A percentile compares a stretch with the other conserved stretches of the same genome.
These are phyloP conservation scores for Suhomyces emberorum DNA, from an alignment of 805 yeast species.

Conservation along the genomic window DNA sequence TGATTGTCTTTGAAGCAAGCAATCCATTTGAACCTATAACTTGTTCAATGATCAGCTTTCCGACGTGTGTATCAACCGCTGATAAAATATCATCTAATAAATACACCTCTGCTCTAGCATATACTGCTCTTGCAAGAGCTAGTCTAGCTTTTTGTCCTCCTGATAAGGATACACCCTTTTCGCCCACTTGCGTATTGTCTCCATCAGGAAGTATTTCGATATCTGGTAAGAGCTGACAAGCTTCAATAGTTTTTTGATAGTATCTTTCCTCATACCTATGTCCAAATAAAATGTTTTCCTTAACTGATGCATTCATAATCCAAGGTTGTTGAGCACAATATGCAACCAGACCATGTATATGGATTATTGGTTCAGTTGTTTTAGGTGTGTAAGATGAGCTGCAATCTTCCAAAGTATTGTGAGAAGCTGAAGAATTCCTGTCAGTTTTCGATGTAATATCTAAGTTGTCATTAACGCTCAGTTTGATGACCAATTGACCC, in stretches of 20 bases:
- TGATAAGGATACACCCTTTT: conserved; percentile 27
- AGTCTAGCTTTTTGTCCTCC: conserved; percentile 31
- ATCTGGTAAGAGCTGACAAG: conserved; percentile 24
- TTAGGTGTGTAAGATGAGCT: background rate
- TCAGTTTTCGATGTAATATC: background rate
- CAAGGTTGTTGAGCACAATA: conserved; percentile 27
- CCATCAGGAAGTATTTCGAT: conserved; percentile 27
- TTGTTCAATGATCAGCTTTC: conserved; percentile 23
- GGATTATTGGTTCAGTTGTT: conserved; percentile 6
- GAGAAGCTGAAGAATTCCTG: background rate
- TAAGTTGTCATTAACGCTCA: background rate
- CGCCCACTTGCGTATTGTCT: conserved; percentile 27
- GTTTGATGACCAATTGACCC: conserved; percentile 17
- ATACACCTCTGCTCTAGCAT: conserved; percentile 25
- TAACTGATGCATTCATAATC: conserved; percentile 23
- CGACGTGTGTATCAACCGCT: conserved; percentile 30
- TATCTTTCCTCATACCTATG: conserved; percentile 18
- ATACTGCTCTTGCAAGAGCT: conserved; percentile 28
- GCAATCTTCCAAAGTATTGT: background rate
- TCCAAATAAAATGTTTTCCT: conserved; percentile 27
- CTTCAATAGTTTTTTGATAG: conserved; percentile 20
- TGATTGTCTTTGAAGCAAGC: conserved; percentile 22
- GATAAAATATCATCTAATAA: conserved; percentile 25
- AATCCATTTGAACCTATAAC: conserved; percentile 22
- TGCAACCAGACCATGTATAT: conserved; percentile 21